These are phyloP conservation scores for Trichoderma gamsii DNA, from an alignment of 495 filamentous ascomycete species.

Conservation along the genomic window DNA sequence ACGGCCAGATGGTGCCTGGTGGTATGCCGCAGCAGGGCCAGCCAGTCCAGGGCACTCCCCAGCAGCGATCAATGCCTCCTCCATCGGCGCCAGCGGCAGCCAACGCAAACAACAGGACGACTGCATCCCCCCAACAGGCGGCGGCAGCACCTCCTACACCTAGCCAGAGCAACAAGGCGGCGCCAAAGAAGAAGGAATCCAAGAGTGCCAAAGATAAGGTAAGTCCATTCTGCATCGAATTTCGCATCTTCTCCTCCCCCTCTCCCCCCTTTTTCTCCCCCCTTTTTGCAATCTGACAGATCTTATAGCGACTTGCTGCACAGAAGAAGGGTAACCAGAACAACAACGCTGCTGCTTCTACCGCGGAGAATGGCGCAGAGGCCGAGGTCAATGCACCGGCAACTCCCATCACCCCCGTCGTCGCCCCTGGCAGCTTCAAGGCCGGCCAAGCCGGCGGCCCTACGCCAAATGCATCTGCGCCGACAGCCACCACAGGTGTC, in stretches of 20 bases:
- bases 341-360: constrained; percentile 60
- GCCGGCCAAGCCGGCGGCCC: constrained; percentile 48
- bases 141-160: constrained; percentile 83
- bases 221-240: constrained; percentile 29
- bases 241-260: background rate
- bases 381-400: constrained; percentile 73
- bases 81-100: constrained; percentile 70
- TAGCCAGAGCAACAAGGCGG: constrained; percentile 66
- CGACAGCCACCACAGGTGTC: constrained; percentile 32
- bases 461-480: constrained; percentile 35
- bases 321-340: constrained; percentile 65
- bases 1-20: constrained; percentile 61
- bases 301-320: constrained; percentile 46
- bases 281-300: constrained; percentile 31
- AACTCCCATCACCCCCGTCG: constrained; percentile 81
- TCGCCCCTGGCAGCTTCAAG: constrained; percentile 57
- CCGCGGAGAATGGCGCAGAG: constrained; percentile 63
- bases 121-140: constrained; percentile 71
- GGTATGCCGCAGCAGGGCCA: constrained; percentile 49
- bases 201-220: constrained; percentile 73
- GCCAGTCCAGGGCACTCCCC: constrained; percentile 63
- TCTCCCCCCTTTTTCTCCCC: background rate
- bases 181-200: constrained; percentile 78
- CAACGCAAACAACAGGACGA: constrained; percentile 54
- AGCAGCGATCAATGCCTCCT: constrained; percentile 79